Percentiles rank a stretch among this genome's conserved stretches.
Conservation (phyloP, 225 moss, liverwort and hornwort species). For the Ulota crispa region DNA sequence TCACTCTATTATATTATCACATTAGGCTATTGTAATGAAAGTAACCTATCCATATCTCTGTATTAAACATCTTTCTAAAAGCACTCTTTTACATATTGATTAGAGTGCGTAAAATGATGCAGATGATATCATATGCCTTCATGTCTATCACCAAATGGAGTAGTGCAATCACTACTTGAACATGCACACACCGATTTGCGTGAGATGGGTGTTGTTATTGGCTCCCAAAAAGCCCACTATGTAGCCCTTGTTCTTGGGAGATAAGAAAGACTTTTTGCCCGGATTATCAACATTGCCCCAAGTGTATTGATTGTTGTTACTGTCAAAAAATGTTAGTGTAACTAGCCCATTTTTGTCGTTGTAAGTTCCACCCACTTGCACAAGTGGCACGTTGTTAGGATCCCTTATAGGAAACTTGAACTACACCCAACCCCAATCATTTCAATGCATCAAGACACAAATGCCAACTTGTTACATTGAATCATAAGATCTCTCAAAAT, state of each 20-base stretch:
- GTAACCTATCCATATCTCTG: neutral
- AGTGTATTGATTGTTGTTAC: conserved; percentile 38
- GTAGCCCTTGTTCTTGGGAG: conserved; percentile 37
- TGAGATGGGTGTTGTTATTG: conserved; percentile 47
- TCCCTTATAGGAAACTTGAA: conserved; percentile 16
- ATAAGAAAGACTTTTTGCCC: conserved; percentile 15
- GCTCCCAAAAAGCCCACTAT: conserved; percentile 53
- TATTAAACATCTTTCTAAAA: neutral
- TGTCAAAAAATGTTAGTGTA: conserved; percentile 35
- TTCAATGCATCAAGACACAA: neutral
- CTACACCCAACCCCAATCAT: conserved; percentile 18
- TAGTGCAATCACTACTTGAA: conserved; percentile 1
- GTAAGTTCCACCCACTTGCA: conserved; percentile 42
- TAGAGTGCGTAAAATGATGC: neutral
- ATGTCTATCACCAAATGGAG: neutral
- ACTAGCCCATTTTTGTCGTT: conserved; percentile 33
- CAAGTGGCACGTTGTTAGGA: conserved; percentile 23
- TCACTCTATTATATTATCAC: neutral
- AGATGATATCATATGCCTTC: neutral
- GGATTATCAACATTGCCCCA: conserved; percentile 38
- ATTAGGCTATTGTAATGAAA: neutral
- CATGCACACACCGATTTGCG: conserved; percentile 54
- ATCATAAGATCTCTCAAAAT: neutral
- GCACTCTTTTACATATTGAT: neutral
- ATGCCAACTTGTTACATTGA: neutral